Conservation (phyloP, 257 asterid species). For the Gentiana dahurica region DNA sequence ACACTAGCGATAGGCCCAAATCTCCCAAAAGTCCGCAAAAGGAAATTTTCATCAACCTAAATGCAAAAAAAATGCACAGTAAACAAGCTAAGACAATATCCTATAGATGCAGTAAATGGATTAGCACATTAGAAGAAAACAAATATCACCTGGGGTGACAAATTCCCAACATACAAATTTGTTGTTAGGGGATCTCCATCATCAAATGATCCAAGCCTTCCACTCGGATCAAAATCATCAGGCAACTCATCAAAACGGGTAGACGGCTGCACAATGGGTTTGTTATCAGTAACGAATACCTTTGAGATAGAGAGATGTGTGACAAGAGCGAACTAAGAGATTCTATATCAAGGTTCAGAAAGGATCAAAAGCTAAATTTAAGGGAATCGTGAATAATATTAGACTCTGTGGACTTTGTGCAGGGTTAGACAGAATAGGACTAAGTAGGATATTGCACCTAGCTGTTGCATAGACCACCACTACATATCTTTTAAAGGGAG, state of each 20-base stretch:
- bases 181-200: slow-evolving; percentile 97
- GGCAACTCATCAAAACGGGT: slow-evolving; percentile 94
- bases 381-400: no score
- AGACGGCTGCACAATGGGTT: slow-evolving; percentile 43
- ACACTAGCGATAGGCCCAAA: slow-evolving; percentile 98
- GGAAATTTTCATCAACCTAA: slow-evolving; percentile 93
- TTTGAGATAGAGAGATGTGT: background rate
- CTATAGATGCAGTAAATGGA: background rate
- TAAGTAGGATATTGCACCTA: no score
- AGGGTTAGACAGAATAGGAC: no score
- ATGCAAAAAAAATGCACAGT: slow-evolving; percentile 1
- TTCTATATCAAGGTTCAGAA: no score
- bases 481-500: no score
- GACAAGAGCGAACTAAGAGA: background rate
- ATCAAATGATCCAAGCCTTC: slow-evolving; percentile 85
- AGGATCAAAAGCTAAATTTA: no score
- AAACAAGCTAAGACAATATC: background rate
- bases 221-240: slow-evolving; percentile 82
- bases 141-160: slow-evolving; percentile 70
- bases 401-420: no score
- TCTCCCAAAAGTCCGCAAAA: slow-evolving; percentile 90
- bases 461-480: no score
- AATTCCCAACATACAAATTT: slow-evolving; percentile 85
- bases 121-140: background rate
- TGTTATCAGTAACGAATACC: slow-evolving; percentile 8